Evolutionary conservation across 257 asterid species (phyloP), one percentile per base, ranked within the genome.

Genomic region (Paraleonurus japonicus): DNA sequence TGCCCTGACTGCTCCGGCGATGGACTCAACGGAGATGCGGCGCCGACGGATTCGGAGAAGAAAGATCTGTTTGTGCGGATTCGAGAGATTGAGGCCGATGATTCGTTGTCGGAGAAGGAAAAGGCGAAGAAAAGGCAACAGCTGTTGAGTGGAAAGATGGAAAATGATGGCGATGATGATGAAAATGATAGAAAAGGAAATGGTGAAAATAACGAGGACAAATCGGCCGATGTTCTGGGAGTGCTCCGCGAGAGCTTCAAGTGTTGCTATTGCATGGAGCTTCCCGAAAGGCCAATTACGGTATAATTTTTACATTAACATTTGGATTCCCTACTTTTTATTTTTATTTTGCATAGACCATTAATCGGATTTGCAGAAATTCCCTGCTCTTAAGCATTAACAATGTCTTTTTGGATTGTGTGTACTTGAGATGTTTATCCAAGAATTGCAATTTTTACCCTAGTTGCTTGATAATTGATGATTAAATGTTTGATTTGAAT

Each of bases 281-380:
- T 92, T n/a, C 96, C 90, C 0, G 96, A 90, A 47, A 84, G 95
- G 80, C 96, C 96, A 4, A 94, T 92, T 20, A 85, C 98, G 87
- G 96, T 90, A 88, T 67, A 54, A 28, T 4, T 60, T 48, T 65
- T 61, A 12, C 66, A 12, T n/a, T 57, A 30, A 11, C n/a, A 26
- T 51, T 26, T 30, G 9, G 7, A 7, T 17, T 48, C 0, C 11
- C 3, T 16, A 7, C 62, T 22, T 35, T 7, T 53, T 5, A 13
- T 2, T 5, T 47, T 0, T 27, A 10, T 28, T 55, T 55, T 55
- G 62, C 11, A 51, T 15, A 15, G 54, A 47, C 9, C 54, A n/a
- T 47, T 2, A 47, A 47, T 47, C 5, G 54, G 22, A 47, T 47
- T 13, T 43, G 1, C 6, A 43, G 3, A 43, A 43, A 4, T 2